phyloP scores from a whole-genome alignment of 2,329 filamentous ascomycete species.

The Fusarium lateritium region DNA sequence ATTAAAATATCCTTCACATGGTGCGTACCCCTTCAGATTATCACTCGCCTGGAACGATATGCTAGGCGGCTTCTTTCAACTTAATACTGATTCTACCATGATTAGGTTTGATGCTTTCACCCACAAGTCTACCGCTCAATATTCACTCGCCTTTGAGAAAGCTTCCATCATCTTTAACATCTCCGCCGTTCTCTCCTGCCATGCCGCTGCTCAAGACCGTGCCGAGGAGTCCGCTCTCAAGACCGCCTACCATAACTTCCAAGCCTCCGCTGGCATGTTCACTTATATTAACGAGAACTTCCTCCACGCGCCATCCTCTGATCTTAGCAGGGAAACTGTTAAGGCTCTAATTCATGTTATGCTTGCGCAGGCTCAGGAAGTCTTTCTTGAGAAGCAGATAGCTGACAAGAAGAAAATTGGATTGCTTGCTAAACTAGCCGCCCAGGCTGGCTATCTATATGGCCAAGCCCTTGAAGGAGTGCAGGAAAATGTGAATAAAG shows the following conservation, averaged over 20 bases:
- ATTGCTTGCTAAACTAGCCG: slow-evolving; percentile 91
- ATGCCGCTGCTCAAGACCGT: slow-evolving; percentile 93
- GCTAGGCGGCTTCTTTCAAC: not conserved
- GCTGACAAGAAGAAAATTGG: slow-evolving; percentile 93
- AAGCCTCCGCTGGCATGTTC: slow-evolving; percentile 98
- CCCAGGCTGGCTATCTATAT: slow-evolving; percentile 91
- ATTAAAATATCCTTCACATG: slow-evolving; percentile 99
- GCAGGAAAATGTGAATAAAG: slow-evolving; percentile 92
- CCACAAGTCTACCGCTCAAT: slow-evolving; percentile 96
- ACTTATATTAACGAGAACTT: slow-evolving; percentile 99
- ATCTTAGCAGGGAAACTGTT: slow-evolving; percentile 94
- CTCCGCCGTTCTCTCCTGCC: slow-evolving; percentile 94
- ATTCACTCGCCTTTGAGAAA: slow-evolving; percentile 97
- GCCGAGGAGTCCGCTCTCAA: slow-evolving; percentile 94
- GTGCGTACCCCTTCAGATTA: slow-evolving; percentile 64
- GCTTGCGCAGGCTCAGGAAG: slow-evolving; percentile 95
- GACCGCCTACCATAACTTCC: slow-evolving; percentile 97
- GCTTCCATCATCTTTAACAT: slow-evolving; percentile 99
- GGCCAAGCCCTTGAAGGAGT: slow-evolving; percentile 89
- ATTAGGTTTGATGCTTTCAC: slow-evolving; percentile 98
- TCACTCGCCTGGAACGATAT: not conserved
- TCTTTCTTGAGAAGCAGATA: slow-evolving; percentile 97
- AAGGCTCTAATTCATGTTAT: slow-evolving; percentile 94
- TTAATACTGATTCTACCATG: slow-evolving; percentile 14
- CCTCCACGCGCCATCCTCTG: slow-evolving; percentile 95